phyloP scores from a whole-genome alignment of 352 stramenopile genomes.

The Phytophthora sansomeana region DNA sequence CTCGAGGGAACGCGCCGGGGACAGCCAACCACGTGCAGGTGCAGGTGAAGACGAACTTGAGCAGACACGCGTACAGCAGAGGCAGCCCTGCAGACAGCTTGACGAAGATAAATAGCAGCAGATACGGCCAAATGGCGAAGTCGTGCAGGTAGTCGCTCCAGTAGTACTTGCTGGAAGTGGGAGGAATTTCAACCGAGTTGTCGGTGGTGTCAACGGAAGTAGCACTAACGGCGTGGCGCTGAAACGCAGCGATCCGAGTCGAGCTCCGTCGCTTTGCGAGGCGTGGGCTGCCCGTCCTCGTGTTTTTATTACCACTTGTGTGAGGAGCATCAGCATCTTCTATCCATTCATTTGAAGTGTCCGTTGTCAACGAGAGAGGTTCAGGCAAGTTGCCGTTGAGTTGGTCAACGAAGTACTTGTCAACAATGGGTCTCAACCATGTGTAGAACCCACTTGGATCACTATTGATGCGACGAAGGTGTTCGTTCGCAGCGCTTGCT shows the following conservation, averaged over 20 bases:
- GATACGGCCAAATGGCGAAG: slow-evolving; percentile 78
- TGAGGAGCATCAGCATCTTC: slow-evolving; percentile 8
- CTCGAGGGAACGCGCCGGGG: slow-evolving; percentile 59
- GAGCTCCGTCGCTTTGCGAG: slow-evolving; percentile 31
- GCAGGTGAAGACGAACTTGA: slow-evolving; percentile 82
- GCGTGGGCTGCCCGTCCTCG: slow-evolving; percentile 30
- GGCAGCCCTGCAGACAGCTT: slow-evolving; percentile 45
- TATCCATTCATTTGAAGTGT: slow-evolving; percentile 14
- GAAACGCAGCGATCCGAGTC: slow-evolving; percentile 46
- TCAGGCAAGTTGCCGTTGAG: slow-evolving; percentile 43
- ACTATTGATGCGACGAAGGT: slow-evolving; percentile 64
- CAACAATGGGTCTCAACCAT: slow-evolving; percentile 72
- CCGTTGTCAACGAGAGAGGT: slow-evolving; percentile 30
- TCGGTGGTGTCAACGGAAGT: slow-evolving; percentile 5
- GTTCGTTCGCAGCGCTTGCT: slow-evolving; percentile 48
- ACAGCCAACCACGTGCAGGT: slow-evolving; percentile 74
- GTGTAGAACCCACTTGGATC: slow-evolving; percentile 83
- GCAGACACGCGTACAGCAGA: slow-evolving; percentile 54
- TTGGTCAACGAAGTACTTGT: slow-evolving; percentile 71
- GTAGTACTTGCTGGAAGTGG: slow-evolving; percentile 14
- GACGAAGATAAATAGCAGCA: slow-evolving; percentile 66
- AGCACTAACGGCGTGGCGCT: slow-evolving; percentile 22
- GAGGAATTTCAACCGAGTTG: slow-evolving; percentile 3
- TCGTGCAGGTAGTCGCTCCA: slow-evolving; percentile 75
- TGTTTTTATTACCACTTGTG: slow-evolving; percentile 15